Evolutionary conservation across 306 rosid genomes (phyloP), one percentile per base, ranked within the genome.

Genomic region (Argentina anserina): DNA sequence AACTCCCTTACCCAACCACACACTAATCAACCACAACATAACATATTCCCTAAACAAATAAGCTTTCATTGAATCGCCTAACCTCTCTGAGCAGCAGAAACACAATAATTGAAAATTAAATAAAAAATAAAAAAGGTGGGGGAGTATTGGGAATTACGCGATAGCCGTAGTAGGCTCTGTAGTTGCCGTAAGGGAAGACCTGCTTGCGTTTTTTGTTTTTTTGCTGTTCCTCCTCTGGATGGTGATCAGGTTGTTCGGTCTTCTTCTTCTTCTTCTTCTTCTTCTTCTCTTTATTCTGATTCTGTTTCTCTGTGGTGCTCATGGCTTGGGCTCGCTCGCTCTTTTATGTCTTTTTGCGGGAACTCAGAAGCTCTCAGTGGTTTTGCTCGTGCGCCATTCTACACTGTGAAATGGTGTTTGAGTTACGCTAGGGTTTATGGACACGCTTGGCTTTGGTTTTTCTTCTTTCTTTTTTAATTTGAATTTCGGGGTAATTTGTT

Each of bases 151-250:
- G 61, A 14, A 37, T 37, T 88, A 91, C 99, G 14, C 96, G 90
- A 75, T 94, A 94, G 85, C 94, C 96, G 75, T 94, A 94, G 88
- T 94, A 94, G 84, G 65, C 75, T 78, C 60, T 84, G 86, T 94
- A 94, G 80, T 94, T 94, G 64, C 98, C 97, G 75, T 69, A 91
- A 9, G 91, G 95, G 74, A 75, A 88, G 34, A 80, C 25, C 68
- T 86, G 76, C 41, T 81, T 81, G 47, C 78, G 86, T 53, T 82
- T 88, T 72, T 69, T 84, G 20, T 56, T 68, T 39, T 40, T 76
- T 61, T 71, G 80, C 68, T 78, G 61, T 12, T 29, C 8, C 6
- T 28, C 7, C 0, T 25, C 20, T 20, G n/a, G n/a, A n/a, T 23
- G 59, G 5, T 56, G 41, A 15, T 59, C 39, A 28, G 65, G 33